A percentile compares a stretch with the other conserved stretches of the same genome.
phyloP scores from a whole-genome alignment of 768 basidiomycete genomes.

The Butyriboletus loyo region DNA sequence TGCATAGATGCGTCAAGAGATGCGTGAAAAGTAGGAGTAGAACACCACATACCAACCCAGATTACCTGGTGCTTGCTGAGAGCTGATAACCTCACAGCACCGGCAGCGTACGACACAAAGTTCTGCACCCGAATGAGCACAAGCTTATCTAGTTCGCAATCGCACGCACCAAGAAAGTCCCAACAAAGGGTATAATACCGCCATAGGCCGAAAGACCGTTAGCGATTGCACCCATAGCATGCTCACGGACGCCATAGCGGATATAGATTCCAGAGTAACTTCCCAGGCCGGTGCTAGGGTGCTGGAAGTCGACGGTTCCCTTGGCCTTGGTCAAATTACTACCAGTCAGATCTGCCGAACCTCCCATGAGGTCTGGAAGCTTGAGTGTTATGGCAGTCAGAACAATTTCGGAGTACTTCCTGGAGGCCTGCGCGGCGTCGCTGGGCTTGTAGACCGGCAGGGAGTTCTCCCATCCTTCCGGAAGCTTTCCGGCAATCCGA shows the following conservation, averaged over 20 bases:
- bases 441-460: slow-evolving; percentile 82
- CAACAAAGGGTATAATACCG: slow-evolving; percentile 85
- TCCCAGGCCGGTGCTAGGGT: slow-evolving; percentile 79
- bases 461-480: slow-evolving; percentile 80
- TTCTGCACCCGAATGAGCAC: slow-evolving; percentile 48
- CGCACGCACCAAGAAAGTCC: slow-evolving; percentile 78
- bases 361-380: slow-evolving; percentile 84
- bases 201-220: slow-evolving; percentile 91
- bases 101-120: slow-evolving; percentile 92
- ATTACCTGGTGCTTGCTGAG: slow-evolving; percentile 88
- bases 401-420: slow-evolving; percentile 90
- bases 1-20: neutral
- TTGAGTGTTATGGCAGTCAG: slow-evolving; percentile 69
- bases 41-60: slow-evolving; percentile 72
- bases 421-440: slow-evolving; percentile 84
- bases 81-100: slow-evolving; percentile 88
- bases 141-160: neutral
- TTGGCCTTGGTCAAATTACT: slow-evolving; percentile 90
- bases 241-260: slow-evolving; percentile 96
- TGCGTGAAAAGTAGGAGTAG: neutral
- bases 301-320: slow-evolving; percentile 87
- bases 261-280: slow-evolving; percentile 86
- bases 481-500: slow-evolving; percentile 79
- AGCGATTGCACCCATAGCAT: slow-evolving; percentile 94
- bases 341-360: slow-evolving; percentile 90